phyloP scores from a whole-genome alignment of 148 eudicot species.

The Camellia sinensis region DNA sequence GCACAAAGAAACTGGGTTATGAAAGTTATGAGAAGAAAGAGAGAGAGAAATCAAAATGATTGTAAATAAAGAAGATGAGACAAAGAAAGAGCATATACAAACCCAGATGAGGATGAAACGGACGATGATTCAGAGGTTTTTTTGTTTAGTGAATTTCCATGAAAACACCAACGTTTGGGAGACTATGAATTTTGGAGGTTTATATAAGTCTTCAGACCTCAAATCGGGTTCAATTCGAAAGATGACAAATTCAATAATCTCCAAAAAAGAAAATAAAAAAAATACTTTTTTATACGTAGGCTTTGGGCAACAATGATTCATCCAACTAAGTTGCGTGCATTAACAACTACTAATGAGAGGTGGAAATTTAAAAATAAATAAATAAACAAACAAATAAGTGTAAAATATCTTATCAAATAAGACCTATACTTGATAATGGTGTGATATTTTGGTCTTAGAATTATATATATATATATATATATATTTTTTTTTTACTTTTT shows the following conservation, averaged over 20 bases:
- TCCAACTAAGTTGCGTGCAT: too few species aligned
- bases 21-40: neutral
- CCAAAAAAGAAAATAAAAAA: neutral
- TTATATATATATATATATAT: too few species aligned
- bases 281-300: too few species aligned
- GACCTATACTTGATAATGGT: too few species aligned
- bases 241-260: neutral
- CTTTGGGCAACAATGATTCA: too few species aligned
- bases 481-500: too few species aligned
- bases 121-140: neutral
- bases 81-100: neutral
- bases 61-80: conserved; percentile 1
- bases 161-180: neutral
- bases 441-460: too few species aligned
- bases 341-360: too few species aligned
- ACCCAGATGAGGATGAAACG: neutral
- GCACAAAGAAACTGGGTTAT: neutral
- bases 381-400: too few species aligned
- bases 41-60: neutral
- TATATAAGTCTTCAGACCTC: neutral
- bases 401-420: too few species aligned
- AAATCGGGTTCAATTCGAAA: neutral
- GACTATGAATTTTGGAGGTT: neutral
- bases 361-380: too few species aligned
- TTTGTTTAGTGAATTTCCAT: neutral